These are phyloP conservation scores for Monosporascus sp. DNA, from an alignment of 2,329 filamentous ascomycete species.

Conservation along the genomic window DNA sequence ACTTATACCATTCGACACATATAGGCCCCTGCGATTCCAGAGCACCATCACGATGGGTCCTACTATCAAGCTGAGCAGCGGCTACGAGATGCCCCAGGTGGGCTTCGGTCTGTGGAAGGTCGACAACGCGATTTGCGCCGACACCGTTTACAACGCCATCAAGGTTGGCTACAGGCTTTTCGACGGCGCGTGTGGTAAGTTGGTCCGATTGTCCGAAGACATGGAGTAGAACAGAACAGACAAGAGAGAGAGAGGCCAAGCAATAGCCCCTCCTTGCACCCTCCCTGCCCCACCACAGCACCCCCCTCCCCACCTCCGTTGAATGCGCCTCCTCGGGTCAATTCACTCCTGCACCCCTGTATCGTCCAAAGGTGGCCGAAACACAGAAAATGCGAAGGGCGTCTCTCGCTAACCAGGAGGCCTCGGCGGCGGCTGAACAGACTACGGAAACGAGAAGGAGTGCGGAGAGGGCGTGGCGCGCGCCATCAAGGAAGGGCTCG, in stretches of 20 bases:
- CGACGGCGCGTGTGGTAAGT: conserved; percentile 56
- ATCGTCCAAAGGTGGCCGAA: neutral
- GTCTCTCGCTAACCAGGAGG: neutral
- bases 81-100: conserved; percentile 67
- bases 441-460: conserved; percentile 81
- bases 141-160: conserved; percentile 72
- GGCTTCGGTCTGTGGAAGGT: conserved; percentile 84
- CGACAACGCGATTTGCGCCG: conserved; percentile 64
- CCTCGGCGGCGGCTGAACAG: conserved; percentile 32
- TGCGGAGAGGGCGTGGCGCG: conserved; percentile 70
- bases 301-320: neutral
- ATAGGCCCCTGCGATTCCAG: neutral
- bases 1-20: neutral
- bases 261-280: neutral
- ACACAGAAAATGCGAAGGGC: neutral
- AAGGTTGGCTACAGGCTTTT: conserved; percentile 58
- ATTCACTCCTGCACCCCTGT: neutral
- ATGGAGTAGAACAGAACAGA: neutral
- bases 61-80: conserved; percentile 59
- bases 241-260: neutral
- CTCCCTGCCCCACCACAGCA: neutral
- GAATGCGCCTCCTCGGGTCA: neutral
- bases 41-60: conserved; percentile 23
- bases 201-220: neutral
- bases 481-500: conserved; percentile 74